Base-by-base conservation (phyloP, 768 basidiomycete genomes). In the Serendipita sp. region DNA sequence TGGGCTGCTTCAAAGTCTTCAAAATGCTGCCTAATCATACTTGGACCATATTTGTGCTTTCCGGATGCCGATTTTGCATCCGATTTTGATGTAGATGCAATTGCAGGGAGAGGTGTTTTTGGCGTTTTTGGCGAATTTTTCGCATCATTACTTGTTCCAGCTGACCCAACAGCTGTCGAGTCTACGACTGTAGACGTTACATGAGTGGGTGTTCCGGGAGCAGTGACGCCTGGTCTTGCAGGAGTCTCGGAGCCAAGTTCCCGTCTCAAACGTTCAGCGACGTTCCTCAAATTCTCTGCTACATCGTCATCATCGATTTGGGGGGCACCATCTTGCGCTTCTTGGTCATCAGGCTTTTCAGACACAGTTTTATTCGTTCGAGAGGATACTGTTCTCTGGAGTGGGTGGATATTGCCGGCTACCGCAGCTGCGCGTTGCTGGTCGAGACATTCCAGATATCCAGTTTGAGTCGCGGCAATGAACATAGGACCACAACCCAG, bases 1-100 rank as follows among this genome's bases (percentile, higher is more conserved):
- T 72, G 71, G 3, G 65, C 63, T 2, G 65, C 46, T 15, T 67
- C 58, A 66, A 70, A 71, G 34, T 66, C 64, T 24, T 68, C 64
- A 35, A 68, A 69, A 3, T 67, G 64, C 11, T 63, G 47, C 37
- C 32, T 44, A 18, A 68, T 64, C 16, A 60, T 60, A 10, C 35
- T n/a, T 1, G 56, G 56, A 10, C 56, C 56, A n/a, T 60, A 60
- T n/a, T 60, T 60, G 24, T 28, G 28, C 34, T 60, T 60, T n/a
- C 8, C 28, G n/a, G 56, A n/a, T 32, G 30, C 30, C 8, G n/a
- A 18, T 18, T 18, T 51, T n/a, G 48, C 48, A 18, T 51, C 48
- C n/a, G n/a, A 5, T 32, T 60, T 60, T 60, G 56, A 30, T 18
- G 48, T 5, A 7, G 48, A 18, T n/a, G 18, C 10, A 32, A 24